Base-by-base conservation (phyloP, 1,139 yeast species). In the Diutina ranongensis region DNA sequence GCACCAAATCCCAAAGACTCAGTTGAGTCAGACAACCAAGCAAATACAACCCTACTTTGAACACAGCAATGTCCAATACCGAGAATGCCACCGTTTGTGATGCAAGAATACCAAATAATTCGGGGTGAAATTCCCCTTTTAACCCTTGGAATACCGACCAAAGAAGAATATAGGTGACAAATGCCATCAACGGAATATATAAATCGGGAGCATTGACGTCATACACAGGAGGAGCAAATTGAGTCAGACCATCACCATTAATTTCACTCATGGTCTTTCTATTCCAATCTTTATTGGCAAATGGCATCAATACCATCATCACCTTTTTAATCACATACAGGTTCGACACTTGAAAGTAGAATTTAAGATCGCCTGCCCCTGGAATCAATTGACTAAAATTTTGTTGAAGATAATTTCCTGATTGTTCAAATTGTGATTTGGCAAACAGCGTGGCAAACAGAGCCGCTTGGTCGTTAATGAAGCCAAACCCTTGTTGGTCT, bases 191-290 rank as follows among this genome's bases (percentile, higher is more conserved):
- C 4, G 99, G 99, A 48, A 94, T 86, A 62, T 94, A 94, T 70
- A 92, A 76, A 62, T 94, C 99, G 2, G 98, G 98, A 0, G 97
- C 94, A 59, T 94, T 94, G 50, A 84, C 72, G 60, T 94, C 98
- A 51, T 79, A 83, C 34, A 74, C 62, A 10, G 96, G 95, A 4
- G 84, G 79, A 1, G 85, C 83, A 59, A 72, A 86, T 15, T 71
- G 64, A 40, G 76, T 18, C 60, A 57, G 52, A 60, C 67, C 45
- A 46, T 49, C 15, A 50, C 56, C 61, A 55, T 72, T 74, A 56
- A 78, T 65, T 16, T 38, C 42, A 9, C 13, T 18, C 42, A 38
- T 38, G 31, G 42, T 38, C 46, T 72, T 62, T 52, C 92, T 66
- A 41, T 73, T 74, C 94, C 94, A 85, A 49, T 83, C 85, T 55